A percentile compares a stretch with the other conserved stretches of the same genome.
phyloP scores from a whole-genome alignment of 768 basidiomycete species.

The Psilocybe subaeruginosa region DNA sequence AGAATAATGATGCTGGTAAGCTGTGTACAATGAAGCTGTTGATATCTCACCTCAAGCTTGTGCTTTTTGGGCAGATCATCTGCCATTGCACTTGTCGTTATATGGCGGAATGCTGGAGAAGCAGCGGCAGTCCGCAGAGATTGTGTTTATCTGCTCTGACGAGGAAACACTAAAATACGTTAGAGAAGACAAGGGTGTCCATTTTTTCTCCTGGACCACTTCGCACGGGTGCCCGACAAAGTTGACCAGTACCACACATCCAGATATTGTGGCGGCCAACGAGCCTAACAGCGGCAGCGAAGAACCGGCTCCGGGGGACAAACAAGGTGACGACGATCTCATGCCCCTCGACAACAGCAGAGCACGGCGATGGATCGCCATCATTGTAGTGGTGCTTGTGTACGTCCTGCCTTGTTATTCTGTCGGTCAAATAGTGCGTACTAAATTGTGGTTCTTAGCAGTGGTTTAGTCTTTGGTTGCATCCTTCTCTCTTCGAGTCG shows the following conservation, averaged over 20 bases:
- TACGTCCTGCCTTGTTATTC: slow-evolving; percentile 14
- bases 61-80: background rate
- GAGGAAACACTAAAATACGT: slow-evolving; percentile 17
- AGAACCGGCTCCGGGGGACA: slow-evolving; percentile 18
- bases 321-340: slow-evolving; percentile 26
- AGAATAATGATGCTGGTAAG: background rate
- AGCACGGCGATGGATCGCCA: slow-evolving; percentile 25
- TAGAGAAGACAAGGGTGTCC: slow-evolving; percentile 17
- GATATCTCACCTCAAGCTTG: background rate
- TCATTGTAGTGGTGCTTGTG: slow-evolving; percentile 26
- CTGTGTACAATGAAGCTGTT: too few relatives aligned
- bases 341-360: slow-evolving; percentile 19
- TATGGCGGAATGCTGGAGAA: background rate
- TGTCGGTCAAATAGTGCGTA: background rate
- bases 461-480: slow-evolving; percentile 14
- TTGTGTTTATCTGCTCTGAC: slow-evolving; percentile 16
- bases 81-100: slow-evolving; percentile 11
- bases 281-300: slow-evolving; percentile 15
- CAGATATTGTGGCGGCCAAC: background rate
- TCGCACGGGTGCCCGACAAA: slow-evolving; percentile 30
- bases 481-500: slow-evolving; percentile 28
- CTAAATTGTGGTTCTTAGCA: slow-evolving; percentile 4
- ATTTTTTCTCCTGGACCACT: slow-evolving; percentile 29
- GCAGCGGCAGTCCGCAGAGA: slow-evolving; percentile 7
- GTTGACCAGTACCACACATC: background rate